Conservation (phyloP, 2,329 filamentous ascomycete species). For the Venturia oleaginea region DNA sequence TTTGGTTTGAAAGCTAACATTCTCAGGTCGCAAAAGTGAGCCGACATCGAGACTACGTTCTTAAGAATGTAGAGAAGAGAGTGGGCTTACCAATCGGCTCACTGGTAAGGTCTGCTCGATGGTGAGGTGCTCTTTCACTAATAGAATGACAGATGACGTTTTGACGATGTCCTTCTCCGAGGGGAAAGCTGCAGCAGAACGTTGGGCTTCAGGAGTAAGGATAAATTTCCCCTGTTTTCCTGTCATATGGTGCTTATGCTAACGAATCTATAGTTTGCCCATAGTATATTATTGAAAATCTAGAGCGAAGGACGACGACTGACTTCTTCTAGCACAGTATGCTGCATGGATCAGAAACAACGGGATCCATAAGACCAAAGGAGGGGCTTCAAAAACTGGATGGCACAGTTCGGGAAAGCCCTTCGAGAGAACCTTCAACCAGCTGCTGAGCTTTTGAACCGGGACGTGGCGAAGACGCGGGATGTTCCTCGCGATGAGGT, state of each 20-base stretch:
- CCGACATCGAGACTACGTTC: neutral
- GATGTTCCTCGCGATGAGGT: neutral
- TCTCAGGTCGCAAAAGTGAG: neutral
- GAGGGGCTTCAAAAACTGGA: neutral
- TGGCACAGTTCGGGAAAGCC: neutral
- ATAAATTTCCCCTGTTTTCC: too few species aligned
- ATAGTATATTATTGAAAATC: too few species aligned
- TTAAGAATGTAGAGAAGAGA: neutral
- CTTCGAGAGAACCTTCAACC: neutral
- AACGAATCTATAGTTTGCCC: too few species aligned
- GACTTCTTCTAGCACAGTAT: neutral
- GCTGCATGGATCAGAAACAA: neutral
- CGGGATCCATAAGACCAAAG: neutral
- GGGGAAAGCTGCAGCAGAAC: neutral
- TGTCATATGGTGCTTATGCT: too few species aligned
- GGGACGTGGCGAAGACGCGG: neutral
- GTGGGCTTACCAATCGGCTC: neutral
- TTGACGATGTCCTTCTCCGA: neutral
- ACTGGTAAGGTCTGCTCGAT: neutral
- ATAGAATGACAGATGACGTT: neutral
- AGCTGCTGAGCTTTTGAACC: neutral
- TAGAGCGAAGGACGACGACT: neutral
- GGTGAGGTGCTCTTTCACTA: neutral
- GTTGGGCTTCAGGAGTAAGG: neutral
- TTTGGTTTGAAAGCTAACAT: neutral